Base-by-base conservation (phyloP, 2,329 filamentous ascomycete genomes). In the Colletotrichum sp. region DNA sequence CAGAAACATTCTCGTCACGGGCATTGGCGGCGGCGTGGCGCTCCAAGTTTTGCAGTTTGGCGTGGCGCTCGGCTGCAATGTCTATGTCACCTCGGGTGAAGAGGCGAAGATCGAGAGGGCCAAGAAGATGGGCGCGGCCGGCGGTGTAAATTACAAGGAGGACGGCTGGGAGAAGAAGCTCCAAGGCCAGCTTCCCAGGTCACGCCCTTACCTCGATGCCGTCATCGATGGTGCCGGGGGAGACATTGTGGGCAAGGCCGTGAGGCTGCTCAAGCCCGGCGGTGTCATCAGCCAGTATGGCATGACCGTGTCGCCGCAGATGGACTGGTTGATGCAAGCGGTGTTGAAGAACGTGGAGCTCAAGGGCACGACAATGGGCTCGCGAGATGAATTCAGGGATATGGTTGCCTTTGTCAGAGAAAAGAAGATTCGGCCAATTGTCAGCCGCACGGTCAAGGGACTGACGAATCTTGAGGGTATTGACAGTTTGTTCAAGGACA, bases 201-300 rank as follows among this genome's bases (percentile, higher is more conserved):
- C 94, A 62, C 89, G 92, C 77, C 92, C 92, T 69, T 94, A 89
- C 77, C 81, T 97, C 8, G 97, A 98, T 84, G 93, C 94, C 24
- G 93, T 98, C 63, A 90, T 98, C 78, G 97, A 98, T 84, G 96
- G 97, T 3, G 96, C 96, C 0, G 96, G 96, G 4, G 96, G 95
- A 2, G 93, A 97, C 84, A 89, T 98, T 58, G 90, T 98, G n/a
- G 87, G 89, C 48, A 94, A 92, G 82, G 90, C 91, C 2, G 86
- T 89, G 62, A 92, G 88, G 81, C 81, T 98, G 68, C 86, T 98
- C 68, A 96, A 95, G 90, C 84, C 90, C 2, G 96, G 97, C 7
- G 97, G 96, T 70, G 89, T 96, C n/a, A 93, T 98, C 74, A 91
- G 93, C 3, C 88, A 93, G 78, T 98, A 98, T 83, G 96, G 97